phyloP scores from a whole-genome alignment of 352 stramenopile genomes.

The Phytophthora tentaculata region DNA sequence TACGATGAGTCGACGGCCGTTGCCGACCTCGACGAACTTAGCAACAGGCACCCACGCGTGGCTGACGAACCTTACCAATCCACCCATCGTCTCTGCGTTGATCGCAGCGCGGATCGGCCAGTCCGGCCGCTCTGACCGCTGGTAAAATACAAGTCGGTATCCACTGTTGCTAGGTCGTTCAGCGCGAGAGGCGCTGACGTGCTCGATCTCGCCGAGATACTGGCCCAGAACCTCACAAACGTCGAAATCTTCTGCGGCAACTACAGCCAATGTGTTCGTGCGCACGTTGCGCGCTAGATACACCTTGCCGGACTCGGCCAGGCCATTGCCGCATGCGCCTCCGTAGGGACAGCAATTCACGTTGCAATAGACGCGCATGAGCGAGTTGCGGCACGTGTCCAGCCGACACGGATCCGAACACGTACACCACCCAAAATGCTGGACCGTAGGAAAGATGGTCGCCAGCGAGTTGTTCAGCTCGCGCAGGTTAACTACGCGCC shows the following conservation, averaged over 20 bases:
- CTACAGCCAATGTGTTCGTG: background rate
- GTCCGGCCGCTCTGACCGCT: background rate
- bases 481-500: too few species aligned
- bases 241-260: background rate
- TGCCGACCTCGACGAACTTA: conserved; percentile 7
- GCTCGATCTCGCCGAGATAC: conserved; percentile 1
- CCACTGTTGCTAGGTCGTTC: conserved; percentile 1
- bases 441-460: too few species aligned
- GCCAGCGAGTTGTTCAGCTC: too few species aligned
- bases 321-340: conserved; percentile 2
- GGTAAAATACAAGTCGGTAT: background rate
- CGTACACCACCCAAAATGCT: too few species aligned
- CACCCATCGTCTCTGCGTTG: background rate
- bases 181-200: background rate
- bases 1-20: background rate
- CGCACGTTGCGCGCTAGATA: background rate
- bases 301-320: background rate
- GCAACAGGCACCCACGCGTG: conserved; percentile 1
- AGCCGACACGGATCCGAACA: background rate
- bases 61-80: conserved; percentile 5
- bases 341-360: conserved; percentile 6
- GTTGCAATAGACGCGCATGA: conserved; percentile 10
- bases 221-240: conserved; percentile 1
- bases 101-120: background rate
- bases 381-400: background rate